These are phyloP conservation scores for Schrenkiella parvula DNA, from an alignment of 345 rosid genomes.

Conservation along the genomic window DNA sequence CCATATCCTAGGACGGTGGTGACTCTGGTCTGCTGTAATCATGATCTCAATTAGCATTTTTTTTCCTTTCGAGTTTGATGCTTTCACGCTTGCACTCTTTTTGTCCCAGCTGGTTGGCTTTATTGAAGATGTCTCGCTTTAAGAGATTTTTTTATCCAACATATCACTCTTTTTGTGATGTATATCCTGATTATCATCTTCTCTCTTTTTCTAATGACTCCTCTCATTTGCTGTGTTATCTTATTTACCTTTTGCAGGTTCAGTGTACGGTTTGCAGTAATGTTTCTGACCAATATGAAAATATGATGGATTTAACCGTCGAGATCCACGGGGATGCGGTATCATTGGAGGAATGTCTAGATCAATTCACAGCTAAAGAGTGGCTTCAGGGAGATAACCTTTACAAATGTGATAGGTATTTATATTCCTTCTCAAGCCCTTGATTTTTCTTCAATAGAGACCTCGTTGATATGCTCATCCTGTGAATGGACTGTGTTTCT, in stretches of 20 bases:
- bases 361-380: slow-evolving; percentile 80
- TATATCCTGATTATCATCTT: not conserved
- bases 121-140: not conserved
- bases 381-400: slow-evolving; percentile 92
- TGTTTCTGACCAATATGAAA: slow-evolving; percentile 82
- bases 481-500: slow-evolving; percentile 3
- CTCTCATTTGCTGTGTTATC: not conserved
- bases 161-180: not conserved
- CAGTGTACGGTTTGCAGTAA: slow-evolving; percentile 70
- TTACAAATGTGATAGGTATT: slow-evolving; percentile 93
- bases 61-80: not conserved
- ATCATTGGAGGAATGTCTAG: slow-evolving; percentile 94
- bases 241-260: slow-evolving; percentile 46
- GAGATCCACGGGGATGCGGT: slow-evolving; percentile 92
- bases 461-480: not conserved
- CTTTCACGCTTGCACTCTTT: not conserved
- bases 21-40: not conserved
- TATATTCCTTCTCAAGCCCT: slow-evolving; percentile 6
- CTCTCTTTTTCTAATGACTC: not conserved
- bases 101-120: not conserved
- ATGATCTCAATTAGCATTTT: not conserved
- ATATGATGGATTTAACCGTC: slow-evolving; percentile 97
- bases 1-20: not conserved
- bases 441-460: not conserved
- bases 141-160: not conserved